phyloP scores from a whole-genome alignment of 768 basidiomycete genomes.

The Amanita subjunquillea region DNA sequence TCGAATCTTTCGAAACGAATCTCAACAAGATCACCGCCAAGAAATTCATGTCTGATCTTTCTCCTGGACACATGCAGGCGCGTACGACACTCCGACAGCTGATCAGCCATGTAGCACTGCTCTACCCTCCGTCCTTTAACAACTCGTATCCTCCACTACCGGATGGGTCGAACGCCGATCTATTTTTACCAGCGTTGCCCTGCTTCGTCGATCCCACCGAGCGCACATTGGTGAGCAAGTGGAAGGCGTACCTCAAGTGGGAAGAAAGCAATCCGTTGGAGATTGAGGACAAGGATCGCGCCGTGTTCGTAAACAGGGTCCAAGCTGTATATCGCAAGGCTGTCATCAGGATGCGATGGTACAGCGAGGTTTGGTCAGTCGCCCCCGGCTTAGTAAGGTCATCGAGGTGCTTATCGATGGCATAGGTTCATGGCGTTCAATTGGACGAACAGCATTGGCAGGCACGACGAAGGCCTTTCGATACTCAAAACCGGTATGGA shows the following conservation, averaged over 20 bases:
- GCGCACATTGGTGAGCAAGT: constrained; percentile 66
- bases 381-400: neutral
- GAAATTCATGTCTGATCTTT: constrained; percentile 90
- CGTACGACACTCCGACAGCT: constrained; percentile 81
- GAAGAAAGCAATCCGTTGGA: constrained; percentile 92
- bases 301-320: constrained; percentile 56
- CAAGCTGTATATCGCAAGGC: constrained; percentile 84
- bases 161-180: constrained; percentile 15
- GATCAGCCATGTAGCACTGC: constrained; percentile 50
- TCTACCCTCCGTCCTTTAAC: constrained; percentile 33
- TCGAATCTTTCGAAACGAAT: constrained; percentile 83
- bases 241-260: constrained; percentile 92
- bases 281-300: constrained; percentile 75
- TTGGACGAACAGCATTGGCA: constrained; percentile 68
- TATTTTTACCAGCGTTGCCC: constrained; percentile 62
- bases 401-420: constrained; percentile 4
- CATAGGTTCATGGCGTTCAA: constrained; percentile 87
- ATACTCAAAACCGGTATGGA: constrained; percentile 79
- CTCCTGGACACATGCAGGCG: constrained; percentile 92
- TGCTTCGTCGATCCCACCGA: constrained; percentile 60
- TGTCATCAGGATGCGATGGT: constrained; percentile 86
- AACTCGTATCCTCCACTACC: constrained; percentile 24
- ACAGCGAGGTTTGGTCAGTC: constrained; percentile 84
- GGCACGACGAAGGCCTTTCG: constrained; percentile 72
- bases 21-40: constrained; percentile 93